Base-by-base conservation (phyloP, 1,284 basidiomycete species). In the Malassezia psittaci region DNA sequence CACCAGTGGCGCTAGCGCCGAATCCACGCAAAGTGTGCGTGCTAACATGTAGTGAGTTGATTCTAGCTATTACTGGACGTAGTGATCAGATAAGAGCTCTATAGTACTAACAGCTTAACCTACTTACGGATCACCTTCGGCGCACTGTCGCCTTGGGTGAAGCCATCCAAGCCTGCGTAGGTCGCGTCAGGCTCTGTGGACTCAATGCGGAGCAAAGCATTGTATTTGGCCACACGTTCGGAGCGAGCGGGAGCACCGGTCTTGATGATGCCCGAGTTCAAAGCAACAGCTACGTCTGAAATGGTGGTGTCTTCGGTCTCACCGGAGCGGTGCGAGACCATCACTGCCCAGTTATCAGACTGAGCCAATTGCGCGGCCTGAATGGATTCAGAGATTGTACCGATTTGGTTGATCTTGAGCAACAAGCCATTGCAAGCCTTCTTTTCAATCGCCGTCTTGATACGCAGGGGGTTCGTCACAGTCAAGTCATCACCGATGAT, bases 381-480 rank as follows among this genome's bases (percentile, higher is more conserved):
- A 77, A 93, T 96, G 37, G 93, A 96, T 80, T 99, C 94, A 58
- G 90, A 90, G 79, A 99, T 93, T 66, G 91, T 94, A 74, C 93
- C 94, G 76, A 99, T 98, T 79, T 98, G 93, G 73, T 76, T 76
- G 73, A 85, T 85, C 85, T 98, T 99, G 79, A 99, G 85, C 66
- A 99, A 82, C 37, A 99, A 83, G 77, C 90, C 94, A 76, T 96
- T 96, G 84, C 93, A 98, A 42, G 94, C 88, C 83, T 96, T 96
- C 84, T 94, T 96, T 81, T 96, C 88, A 67, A 98, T 96, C 68
- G 94, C 94, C 45, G 88, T 93, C 84, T 90, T 90, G 85, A 99
- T 96, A 63, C 94, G 86, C 63, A 87, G 79, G 42, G 90, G 90
- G 84, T 98, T 99, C 75, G 94, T 98, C 70, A 99, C 94, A 34